These are phyloP conservation scores for Aegilops sharonensis DNA, from an alignment of 176 grass and related monocot species.

Conservation along the genomic window DNA sequence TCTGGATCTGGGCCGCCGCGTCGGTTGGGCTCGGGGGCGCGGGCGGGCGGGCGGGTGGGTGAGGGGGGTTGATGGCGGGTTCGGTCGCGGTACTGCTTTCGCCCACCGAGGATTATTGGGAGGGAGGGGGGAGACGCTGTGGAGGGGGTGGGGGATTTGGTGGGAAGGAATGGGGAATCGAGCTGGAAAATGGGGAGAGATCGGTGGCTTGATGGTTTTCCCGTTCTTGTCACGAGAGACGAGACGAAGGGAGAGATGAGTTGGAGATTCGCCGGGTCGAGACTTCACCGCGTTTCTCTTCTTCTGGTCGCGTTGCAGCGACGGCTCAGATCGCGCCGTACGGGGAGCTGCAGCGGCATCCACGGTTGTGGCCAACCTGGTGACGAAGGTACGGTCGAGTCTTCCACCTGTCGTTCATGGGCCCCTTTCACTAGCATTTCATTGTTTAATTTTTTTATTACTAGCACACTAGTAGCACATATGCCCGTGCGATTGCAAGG, in stretches of 20 bases:
- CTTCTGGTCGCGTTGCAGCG: background rate
- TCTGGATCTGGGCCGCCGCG: conserved; percentile 40
- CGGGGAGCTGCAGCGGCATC: background rate
- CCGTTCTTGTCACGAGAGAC: background rate
- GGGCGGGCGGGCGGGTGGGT: background rate
- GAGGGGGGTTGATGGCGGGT: background rate
- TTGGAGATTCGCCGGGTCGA: background rate
- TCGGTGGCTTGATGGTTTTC: background rate
- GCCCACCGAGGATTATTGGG: background rate
- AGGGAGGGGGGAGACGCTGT: background rate
- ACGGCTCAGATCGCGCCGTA: background rate
- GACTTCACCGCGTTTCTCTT: background rate
- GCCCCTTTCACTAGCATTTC: too few species aligned
- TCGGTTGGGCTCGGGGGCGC: conserved; percentile 7
- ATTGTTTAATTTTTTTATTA: too few species aligned
- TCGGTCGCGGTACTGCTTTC: background rate
- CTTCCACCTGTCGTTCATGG: background rate
- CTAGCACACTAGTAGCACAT: too few species aligned
- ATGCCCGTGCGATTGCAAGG: too few species aligned
- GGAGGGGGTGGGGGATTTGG: background rate
- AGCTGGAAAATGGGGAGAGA: background rate
- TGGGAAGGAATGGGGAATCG: conserved; percentile 16
- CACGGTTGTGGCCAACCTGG: background rate
- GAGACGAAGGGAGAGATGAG: background rate
- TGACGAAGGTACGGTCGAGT: background rate